Base-by-base conservation (phyloP, 805 yeast genomes). In the Cyberlindnera xishuangbannaensis region DNA sequence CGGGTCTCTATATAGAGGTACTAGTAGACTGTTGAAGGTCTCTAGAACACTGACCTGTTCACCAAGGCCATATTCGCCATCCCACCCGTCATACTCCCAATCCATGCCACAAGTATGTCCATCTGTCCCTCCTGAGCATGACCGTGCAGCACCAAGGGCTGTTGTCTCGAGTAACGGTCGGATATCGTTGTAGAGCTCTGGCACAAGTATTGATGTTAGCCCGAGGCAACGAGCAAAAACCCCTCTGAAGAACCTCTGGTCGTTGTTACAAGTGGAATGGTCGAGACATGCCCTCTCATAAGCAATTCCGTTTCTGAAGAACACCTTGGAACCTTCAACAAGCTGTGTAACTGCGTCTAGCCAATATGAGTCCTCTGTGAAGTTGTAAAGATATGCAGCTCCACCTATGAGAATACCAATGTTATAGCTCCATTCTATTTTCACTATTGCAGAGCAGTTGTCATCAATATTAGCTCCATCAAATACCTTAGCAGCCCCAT, bases 21-120 rank as follows among this genome's bases (percentile, higher is more conserved):
- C 65, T 34, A 75, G 45, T 29, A 74, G 49, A 34, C 63, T 67
- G 40, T 67, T 72, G 19, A 82, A 67, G 2, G 67, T 69, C 50
- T 82, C 90, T 36, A 80, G 60, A 0, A 90, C 83, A 37, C 69
- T 59, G 75, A 81, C 76, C 53, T 83, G 87, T 55, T 83, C 92
- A 37, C 92, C 90, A 19, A 83, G 58, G 9, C 92, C 92, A 50
- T 70, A 82, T 27, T 47, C 40, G 1, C 74, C 77, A 54, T 83
- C 92, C 77, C 83, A 76, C 4, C 73, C 71, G 6, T 58, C 54
- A 7, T 54, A 45, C 8, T 65, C 56, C 92, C 92, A 83, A 51
- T 71, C 65, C 39, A 71, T 53, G 15, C 90, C 90, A 64, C 92
- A 83, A 0, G 92, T 83, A 48, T 73, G 78, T 9, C 78, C 77